Percentiles rank a stretch among this genome's conserved stretches.
These are phyloP conservation scores for Blastobotrys chiropterorum DNA, from an alignment of 805 yeast species.

Conservation along the genomic window DNA sequence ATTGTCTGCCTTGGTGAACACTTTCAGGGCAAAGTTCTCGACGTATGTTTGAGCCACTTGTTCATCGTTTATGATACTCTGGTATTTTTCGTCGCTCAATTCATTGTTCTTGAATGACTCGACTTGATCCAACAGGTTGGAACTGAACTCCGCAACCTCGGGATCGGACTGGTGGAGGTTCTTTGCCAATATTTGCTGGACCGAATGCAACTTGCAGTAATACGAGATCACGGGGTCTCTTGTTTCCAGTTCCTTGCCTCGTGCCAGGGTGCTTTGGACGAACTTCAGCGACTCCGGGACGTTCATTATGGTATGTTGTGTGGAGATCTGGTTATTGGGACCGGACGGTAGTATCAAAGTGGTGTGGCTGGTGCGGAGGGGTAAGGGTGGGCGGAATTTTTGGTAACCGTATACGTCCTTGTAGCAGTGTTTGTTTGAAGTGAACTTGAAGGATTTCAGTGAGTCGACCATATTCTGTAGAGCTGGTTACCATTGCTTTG, in stretches of 20 bases:
- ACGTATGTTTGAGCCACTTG: slow-evolving; percentile 51
- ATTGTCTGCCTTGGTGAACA: slow-evolving; percentile 50
- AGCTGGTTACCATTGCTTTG: no score
- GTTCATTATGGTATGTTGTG: neutral
- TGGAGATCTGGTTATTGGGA: neutral
- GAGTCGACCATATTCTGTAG: no score
- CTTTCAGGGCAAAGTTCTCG: slow-evolving; percentile 48
- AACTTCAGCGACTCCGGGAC: slow-evolving; percentile 24
- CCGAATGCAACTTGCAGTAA: slow-evolving; percentile 64
- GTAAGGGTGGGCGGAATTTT: no score
- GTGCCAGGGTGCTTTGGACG: slow-evolving; percentile 23
- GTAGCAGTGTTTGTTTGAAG: no score
- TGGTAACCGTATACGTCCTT: no score
- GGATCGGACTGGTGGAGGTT: slow-evolving; percentile 52
- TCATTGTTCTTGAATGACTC: slow-evolving; percentile 48
- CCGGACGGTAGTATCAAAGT: neutral
- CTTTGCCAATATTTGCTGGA: slow-evolving; percentile 59
- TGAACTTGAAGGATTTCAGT: no score
- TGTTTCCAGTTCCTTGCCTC: slow-evolving; percentile 42
- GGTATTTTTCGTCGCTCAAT: slow-evolving; percentile 32
- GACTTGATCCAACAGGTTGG: slow-evolving; percentile 59
- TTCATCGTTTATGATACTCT: slow-evolving; percentile 52
- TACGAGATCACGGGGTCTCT: slow-evolving; percentile 67
- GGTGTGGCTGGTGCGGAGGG: neutral
- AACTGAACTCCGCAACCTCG: slow-evolving; percentile 54